Conservation (phyloP, 108 stramenopile species). For the Epipyxis sp. region DNA sequence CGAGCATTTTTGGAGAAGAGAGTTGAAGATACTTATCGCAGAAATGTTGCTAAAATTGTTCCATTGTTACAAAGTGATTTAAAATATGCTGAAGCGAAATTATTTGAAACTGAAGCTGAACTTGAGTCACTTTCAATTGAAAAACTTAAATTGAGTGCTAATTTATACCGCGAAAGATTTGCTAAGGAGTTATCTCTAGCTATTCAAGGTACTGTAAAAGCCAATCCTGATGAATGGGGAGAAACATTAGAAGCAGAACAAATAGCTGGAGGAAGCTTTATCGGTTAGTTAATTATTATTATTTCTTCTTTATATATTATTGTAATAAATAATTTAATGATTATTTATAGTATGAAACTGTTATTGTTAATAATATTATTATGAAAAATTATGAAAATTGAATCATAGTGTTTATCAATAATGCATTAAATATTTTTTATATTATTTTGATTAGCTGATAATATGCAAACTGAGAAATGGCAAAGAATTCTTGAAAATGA, state of each 20-base stretch:
- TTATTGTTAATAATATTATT: background rate
- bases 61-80: constrained; percentile 80
- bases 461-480: constrained; percentile 39
- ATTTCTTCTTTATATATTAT: too few relatives aligned
- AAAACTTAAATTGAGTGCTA: constrained; percentile 68
- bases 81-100: constrained; percentile 58
- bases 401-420: background rate
- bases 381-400: background rate
- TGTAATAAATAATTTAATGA: too few relatives aligned
- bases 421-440: too few relatives aligned
- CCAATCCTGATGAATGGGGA: constrained; percentile 72
- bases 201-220: constrained; percentile 76
- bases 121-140: constrained; percentile 75
- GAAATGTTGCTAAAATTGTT: constrained; percentile 84
- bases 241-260: constrained; percentile 78
- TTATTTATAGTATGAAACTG: background rate
- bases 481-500: constrained; percentile 33
- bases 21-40: constrained; percentile 79
- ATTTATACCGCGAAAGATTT: constrained; percentile 79
- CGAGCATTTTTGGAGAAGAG: constrained; percentile 77
- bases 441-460: too few relatives aligned
- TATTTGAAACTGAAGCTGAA: constrained; percentile 67
- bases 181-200: constrained; percentile 63
- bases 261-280: constrained; percentile 71
- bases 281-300: constrained; percentile 63